Evolutionary conservation across 257 asterid species (phyloP), one percentile per base, ranked within the genome.

Genomic region (Scutellaria barbata): DNA sequence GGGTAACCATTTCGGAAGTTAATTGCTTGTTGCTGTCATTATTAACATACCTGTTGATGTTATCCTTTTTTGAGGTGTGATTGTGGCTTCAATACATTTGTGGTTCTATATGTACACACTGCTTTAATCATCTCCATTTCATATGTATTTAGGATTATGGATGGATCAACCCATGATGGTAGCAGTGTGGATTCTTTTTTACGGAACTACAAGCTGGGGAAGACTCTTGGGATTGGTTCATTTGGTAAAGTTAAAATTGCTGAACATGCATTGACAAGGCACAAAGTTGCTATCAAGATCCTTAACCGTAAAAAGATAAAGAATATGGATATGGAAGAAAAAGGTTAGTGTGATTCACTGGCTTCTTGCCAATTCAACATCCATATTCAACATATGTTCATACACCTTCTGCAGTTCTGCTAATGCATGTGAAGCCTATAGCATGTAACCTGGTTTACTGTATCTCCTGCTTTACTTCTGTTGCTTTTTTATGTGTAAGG

Each of bases 311-410:
- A 85, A 61, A 91, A 86, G 82, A 91, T 91, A 50, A 89, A 90
- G 85, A 86, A 86, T 42, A 87, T 91, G 97, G 97, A 91, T 41
- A 89, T 91, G 97, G 97, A 91, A 68, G 97, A 92, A 75, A 92
- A 92, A 87, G 97, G 97, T 92, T 6, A 22, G 83, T 5, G 58
- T 52, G 58, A 6, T 51, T 55, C 40, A 55, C 39, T 3, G 61
- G 14, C 39, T 55, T 22, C 61, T 55, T 9, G 14, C 14, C 40
- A 55, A 55, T 20, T 55, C 61, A 22, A 55, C 16, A 55, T 55
- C 16, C 74, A 79, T 72, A 81, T 82, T 41, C 73, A 77, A 71
- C 70, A 76, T 57, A 76, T 87, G 89, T 81, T 79, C 43, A 81
- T 83, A 37, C 7, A 30, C 2, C 37, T 33, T 63, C 42, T 25